phyloP scores from a whole-genome alignment of 805 yeast species.

The Yamadazyma olivae region DNA sequence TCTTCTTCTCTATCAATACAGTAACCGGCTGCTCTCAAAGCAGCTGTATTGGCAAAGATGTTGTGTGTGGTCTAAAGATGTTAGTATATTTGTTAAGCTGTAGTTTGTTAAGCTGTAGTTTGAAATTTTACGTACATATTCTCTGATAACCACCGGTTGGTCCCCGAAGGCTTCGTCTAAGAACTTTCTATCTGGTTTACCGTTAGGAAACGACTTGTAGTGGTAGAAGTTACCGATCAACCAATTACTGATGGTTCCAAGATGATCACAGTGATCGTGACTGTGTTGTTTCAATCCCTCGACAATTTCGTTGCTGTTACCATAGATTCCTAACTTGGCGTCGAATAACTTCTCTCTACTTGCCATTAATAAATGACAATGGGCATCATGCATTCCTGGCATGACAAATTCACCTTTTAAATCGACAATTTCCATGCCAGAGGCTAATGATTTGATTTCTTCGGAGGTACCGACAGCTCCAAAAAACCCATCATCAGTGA shows the following conservation, averaged over 20 bases:
- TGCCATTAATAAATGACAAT: slow-evolving; percentile 21
- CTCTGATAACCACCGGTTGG: slow-evolving; percentile 23
- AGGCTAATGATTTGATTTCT: slow-evolving; percentile 10
- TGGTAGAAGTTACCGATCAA: slow-evolving; percentile 22
- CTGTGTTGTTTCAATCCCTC: slow-evolving; percentile 15
- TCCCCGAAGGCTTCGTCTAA: slow-evolving; percentile 24
- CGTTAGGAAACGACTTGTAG: slow-evolving; percentile 18
- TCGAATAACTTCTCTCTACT: slow-evolving; percentile 19
- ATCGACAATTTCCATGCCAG: slow-evolving; percentile 16
- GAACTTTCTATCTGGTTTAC: slow-evolving; percentile 21
- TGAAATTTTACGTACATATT: no score
- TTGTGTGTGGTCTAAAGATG: slow-evolving; percentile 25
- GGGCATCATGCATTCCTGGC: slow-evolving; percentile 26
- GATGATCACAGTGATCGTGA: slow-evolving; percentile 15
- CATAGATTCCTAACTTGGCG: slow-evolving; percentile 17
- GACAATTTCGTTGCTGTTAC: slow-evolving; percentile 18
- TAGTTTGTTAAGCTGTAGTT: no score
- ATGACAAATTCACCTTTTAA: slow-evolving; percentile 20
- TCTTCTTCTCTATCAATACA: slow-evolving; percentile 19
- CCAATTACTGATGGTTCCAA: slow-evolving; percentile 20
- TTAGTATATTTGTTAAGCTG: no score
- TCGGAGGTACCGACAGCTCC: slow-evolving; percentile 16
- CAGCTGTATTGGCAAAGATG: slow-evolving; percentile 23
- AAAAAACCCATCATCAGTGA: slow-evolving; percentile 16
- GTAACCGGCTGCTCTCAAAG: slow-evolving; percentile 23